Evolutionary conservation across 495 filamentous ascomycete genomes (phyloP), one percentile per base, ranked within the genome.

Genomic region (Xylaria curta): DNA sequence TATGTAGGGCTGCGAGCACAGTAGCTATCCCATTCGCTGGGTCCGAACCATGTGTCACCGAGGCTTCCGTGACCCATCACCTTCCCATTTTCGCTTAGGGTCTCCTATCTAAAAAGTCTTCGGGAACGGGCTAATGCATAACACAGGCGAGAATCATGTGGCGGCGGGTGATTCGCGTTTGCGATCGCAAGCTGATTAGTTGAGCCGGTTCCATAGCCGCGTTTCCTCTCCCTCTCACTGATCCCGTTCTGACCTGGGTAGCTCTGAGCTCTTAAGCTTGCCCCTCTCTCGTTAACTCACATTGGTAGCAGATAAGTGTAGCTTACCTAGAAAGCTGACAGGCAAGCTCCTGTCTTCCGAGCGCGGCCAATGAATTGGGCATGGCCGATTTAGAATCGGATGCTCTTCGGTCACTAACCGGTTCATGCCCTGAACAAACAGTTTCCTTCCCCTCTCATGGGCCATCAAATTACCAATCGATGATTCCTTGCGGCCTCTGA

Each of bases 111-210:
- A 44, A 49, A 49, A 31, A 21, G 42, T n/a, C 10, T 44, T 67
- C 33, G 65, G 65, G 49, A 38, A 56, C 65, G 65, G 36, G 33
- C 65, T 56, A 67, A 67, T 51, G 65, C 64, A 54, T 40, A 56
- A 19, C 64, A 33, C 33, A 67, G 31, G 33, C 33, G 19, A 53
- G 26, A 67, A 54, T 51, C 65, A 56, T 69, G 67, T 69, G 54
- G 67, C 67, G 15, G 49, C 28, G 58, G 54, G 58, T 51, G 67
- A 69, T 69, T 69, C 58, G 67, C 67, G 54, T 62, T 61, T 69
- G 53, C 67, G 67, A 46, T 69, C 67, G 67, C 28, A 36, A 58
- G 28, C 67, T 61, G 67, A 69, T 69, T 69, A 36, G 67, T 62
- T 42, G 38, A 67, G 19, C 47, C 64, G 63, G 65, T 21, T 42